phyloP scores from a whole-genome alignment of 257 asterid genomes.

The Cordia subcordata region DNA sequence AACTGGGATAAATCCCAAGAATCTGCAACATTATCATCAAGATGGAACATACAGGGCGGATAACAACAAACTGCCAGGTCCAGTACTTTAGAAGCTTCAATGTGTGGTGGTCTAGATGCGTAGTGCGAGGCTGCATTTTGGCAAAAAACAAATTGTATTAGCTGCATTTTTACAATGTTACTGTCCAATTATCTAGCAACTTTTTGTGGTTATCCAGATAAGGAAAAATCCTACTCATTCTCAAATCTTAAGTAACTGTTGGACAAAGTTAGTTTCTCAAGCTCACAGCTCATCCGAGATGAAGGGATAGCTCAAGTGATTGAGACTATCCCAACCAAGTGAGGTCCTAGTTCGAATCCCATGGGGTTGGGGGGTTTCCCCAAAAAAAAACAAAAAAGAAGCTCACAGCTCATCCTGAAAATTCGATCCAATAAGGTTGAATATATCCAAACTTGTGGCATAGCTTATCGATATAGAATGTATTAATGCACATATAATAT shows the following conservation, averaged over 20 bases:
- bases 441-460: background rate
- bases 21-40: conserved; percentile 62
- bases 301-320: too few relatives aligned
- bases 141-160: conserved; percentile 10
- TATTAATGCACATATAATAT: background rate
- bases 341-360: too few relatives aligned
- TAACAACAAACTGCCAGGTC: conserved; percentile 88
- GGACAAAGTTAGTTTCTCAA: background rate
- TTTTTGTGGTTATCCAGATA: background rate
- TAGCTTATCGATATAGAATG: background rate
- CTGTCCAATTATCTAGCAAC: background rate
- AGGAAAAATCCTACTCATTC: background rate
- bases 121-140: conserved; percentile 59
- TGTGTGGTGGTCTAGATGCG: conserved; percentile 62
- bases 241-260: background rate
- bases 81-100: conserved; percentile 60
- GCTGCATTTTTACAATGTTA: background rate
- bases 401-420: background rate
- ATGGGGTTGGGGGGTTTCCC: too few relatives aligned
- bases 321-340: too few relatives aligned
- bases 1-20: conserved; percentile 68
- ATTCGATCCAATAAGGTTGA: background rate
- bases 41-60: conserved; percentile 80
- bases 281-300: background rate
- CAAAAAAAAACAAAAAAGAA: too few relatives aligned